A percentile compares a stretch with the other conserved stretches of the same genome.
phyloP scores from a whole-genome alignment of 495 filamentous ascomycete species.

The Hyaloscypha bicolor region DNA sequence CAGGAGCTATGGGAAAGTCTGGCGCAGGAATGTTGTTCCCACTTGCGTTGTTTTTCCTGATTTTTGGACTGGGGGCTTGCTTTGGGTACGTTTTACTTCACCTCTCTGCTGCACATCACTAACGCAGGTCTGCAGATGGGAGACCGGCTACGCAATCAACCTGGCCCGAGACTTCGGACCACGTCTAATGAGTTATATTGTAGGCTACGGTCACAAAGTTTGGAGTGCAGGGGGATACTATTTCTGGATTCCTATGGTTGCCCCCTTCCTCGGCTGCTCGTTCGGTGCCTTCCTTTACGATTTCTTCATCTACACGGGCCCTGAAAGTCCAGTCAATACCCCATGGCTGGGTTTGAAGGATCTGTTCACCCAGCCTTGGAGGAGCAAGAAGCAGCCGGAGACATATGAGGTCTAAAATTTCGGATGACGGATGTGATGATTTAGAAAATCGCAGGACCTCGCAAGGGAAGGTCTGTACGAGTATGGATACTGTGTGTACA shows the following conservation, averaged over 20 bases:
- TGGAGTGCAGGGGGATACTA: conserved; percentile 54
- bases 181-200: conserved; percentile 57
- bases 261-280: conserved; percentile 45
- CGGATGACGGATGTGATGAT: neutral
- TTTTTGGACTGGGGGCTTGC: conserved; percentile 67
- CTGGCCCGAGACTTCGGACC: conserved; percentile 68
- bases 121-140: conserved; percentile 41
- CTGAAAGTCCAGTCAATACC: conserved; percentile 30
- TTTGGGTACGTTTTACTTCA: conserved; percentile 46
- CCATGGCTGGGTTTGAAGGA: conserved; percentile 30
- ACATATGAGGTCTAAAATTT: conserved; percentile 20
- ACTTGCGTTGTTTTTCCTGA: conserved; percentile 61
- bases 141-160: conserved; percentile 71
- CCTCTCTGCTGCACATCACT: neutral
- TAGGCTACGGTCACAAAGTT: conserved; percentile 65
- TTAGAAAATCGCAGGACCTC: neutral
- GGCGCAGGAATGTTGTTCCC: conserved; percentile 52
- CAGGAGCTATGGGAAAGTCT: conserved; percentile 41
- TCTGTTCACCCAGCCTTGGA: conserved; percentile 7
- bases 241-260: conserved; percentile 52
- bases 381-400: conserved; percentile 14
- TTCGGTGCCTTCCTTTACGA: conserved; percentile 54
- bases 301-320: conserved; percentile 55
- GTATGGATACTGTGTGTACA: neutral
- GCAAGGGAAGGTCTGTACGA: neutral